These are phyloP conservation scores for Diaporthe sp. DNA, from an alignment of 2,329 filamentous ascomycete genomes.

Conservation along the genomic window DNA sequence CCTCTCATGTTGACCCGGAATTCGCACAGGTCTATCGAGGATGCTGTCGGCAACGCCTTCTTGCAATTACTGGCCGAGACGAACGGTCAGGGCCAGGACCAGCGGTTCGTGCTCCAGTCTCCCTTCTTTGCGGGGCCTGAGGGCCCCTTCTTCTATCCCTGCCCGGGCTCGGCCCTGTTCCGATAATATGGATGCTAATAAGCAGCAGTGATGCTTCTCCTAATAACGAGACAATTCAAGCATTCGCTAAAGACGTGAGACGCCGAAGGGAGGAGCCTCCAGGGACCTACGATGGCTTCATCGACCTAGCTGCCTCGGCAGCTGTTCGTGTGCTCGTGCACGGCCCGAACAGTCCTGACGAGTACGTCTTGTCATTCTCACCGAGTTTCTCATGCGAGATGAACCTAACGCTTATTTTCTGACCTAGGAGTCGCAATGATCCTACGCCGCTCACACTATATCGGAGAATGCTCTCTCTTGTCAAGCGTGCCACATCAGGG, in stretches of 20 bases:
- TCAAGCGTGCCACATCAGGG: conserved; percentile 8
- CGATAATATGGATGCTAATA: background rate
- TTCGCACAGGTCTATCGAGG: background rate
- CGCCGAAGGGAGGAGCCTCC: conserved; percentile 8
- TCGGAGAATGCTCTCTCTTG: conserved; percentile 9
- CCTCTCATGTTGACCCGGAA: background rate
- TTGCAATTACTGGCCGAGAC: background rate
- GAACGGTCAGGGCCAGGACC: background rate
- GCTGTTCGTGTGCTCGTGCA: background rate
- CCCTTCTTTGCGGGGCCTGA: background rate
- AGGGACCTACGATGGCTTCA: conserved; percentile 13
- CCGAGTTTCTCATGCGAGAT: background rate
- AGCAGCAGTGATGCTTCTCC: background rate
- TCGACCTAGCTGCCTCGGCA: conserved; percentile 30
- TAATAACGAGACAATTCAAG: background rate
- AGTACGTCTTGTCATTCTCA: background rate
- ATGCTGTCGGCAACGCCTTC: conserved; percentile 7
- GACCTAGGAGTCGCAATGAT: background rate
- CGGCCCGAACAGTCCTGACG: background rate
- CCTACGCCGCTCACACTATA: conserved; percentile 9
- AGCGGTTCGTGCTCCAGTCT: background rate
- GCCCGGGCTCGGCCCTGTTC: background rate
- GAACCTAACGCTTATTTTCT: background rate
- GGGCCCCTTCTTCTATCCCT: background rate
- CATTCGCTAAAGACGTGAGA: conserved; percentile 11